These are phyloP conservation scores for Stachybotrys elegans DNA, from an alignment of 2,329 filamentous ascomycete species.

Conservation along the genomic window DNA sequence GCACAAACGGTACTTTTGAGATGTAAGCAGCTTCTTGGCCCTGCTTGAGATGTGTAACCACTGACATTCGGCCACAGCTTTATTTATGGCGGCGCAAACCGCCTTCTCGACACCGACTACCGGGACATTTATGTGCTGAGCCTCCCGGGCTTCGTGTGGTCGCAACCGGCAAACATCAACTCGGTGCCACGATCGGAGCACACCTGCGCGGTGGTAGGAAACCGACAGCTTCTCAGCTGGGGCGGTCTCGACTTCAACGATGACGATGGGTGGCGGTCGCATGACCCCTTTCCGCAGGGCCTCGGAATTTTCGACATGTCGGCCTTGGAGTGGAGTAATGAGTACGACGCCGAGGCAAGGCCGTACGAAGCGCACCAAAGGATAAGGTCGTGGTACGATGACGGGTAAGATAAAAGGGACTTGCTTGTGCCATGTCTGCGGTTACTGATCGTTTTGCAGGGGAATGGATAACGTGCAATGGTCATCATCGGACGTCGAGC, in stretches of 20 bases:
- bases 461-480: too few relatives aligned
- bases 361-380: background rate
- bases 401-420: background rate
- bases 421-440: background rate
- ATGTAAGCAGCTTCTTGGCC: too few relatives aligned
- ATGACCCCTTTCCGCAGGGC: slow-evolving; percentile 1
- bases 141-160: background rate
- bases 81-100: background rate
- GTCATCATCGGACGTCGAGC: too few relatives aligned
- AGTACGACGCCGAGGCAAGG: background rate
- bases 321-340: background rate
- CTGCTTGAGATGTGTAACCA: too few relatives aligned
- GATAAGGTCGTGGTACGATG: background rate
- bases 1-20: background rate
- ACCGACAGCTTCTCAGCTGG: background rate
- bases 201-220: background rate
- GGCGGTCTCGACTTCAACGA: background rate
- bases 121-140: background rate
- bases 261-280: background rate
- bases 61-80: background rate
- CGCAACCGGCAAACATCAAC: background rate
- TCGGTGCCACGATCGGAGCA: background rate
- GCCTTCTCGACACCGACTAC: background rate
- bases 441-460: too few relatives aligned
- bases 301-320: background rate